These are phyloP conservation scores for Gypsophila paniculata DNA, from an alignment of 179 eudicot species.

Conservation along the genomic window DNA sequence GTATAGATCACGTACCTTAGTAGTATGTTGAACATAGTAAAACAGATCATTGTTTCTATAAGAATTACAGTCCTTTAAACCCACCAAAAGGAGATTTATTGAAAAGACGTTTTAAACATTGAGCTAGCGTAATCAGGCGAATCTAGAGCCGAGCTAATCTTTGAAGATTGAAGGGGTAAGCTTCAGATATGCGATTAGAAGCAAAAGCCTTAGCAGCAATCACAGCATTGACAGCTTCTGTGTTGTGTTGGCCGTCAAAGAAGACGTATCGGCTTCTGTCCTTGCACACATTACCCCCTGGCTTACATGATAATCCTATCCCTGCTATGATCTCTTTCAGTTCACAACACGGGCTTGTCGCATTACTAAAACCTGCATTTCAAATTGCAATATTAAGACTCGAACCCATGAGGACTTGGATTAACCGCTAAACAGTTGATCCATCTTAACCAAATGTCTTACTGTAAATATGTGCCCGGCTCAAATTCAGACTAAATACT, in stretches of 20 bases:
- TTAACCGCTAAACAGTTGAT: background rate
- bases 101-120: background rate
- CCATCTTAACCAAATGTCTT: too few relatives aligned
- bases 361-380: constrained; percentile 28
- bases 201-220: constrained; percentile 26
- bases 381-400: background rate
- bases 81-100: too few relatives aligned
- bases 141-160: constrained; percentile 13
- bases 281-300: constrained; percentile 22
- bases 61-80: too few relatives aligned
- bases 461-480: too few relatives aligned
- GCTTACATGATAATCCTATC: constrained; percentile 22
- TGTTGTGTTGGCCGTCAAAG: constrained; percentile 34
- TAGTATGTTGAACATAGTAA: too few relatives aligned
- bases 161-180: constrained; percentile 24
- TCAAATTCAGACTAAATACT: too few relatives aligned
- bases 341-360: constrained; percentile 29
- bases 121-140: background rate
- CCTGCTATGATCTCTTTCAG: background rate
- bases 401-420: background rate
- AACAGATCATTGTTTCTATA: too few relatives aligned
- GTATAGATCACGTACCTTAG: too few relatives aligned
- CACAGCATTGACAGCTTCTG: constrained; percentile 26
- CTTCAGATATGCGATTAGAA: constrained; percentile 17
- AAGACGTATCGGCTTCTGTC: constrained; percentile 25